A percentile compares a stretch with the other conserved stretches of the same genome.
phyloP scores from a whole-genome alignment of 2,329 filamentous ascomycete genomes.

The Penicillium sclerotigenum region DNA sequence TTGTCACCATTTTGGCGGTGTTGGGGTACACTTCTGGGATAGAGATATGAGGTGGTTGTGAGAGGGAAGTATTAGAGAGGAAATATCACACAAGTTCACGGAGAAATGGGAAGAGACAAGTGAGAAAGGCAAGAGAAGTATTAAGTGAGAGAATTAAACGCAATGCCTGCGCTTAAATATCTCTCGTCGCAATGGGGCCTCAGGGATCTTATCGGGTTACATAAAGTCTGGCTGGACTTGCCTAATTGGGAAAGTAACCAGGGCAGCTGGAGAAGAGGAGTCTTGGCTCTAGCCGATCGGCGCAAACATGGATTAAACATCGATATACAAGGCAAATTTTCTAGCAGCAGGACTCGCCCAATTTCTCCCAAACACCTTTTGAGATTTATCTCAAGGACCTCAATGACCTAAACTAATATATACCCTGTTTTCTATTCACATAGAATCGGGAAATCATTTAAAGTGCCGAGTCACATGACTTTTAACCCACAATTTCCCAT shows the following conservation, averaged over 20 bases:
- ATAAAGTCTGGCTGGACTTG: constrained; percentile 28
- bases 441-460: background rate
- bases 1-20: constrained; percentile 18
- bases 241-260: constrained; percentile 23
- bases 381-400: background rate
- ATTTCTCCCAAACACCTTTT: too few species aligned
- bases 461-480: background rate
- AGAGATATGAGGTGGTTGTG: background rate
- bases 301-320: background rate
- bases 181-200: background rate
- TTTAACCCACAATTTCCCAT: background rate
- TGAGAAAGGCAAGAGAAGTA: background rate
- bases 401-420: too few species aligned
- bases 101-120: background rate
- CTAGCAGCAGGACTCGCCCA: too few species aligned
- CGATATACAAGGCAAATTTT: background rate
- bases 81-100: background rate
- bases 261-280: background rate
- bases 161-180: constrained; percentile 13
- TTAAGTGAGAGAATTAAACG: background rate
- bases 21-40: background rate
- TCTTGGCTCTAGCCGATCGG: background rate
- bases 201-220: constrained; percentile 17
- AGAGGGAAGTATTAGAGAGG: background rate
- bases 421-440: too few species aligned